Base-by-base conservation (phyloP, 1,284 basidiomycete species). In the Sporisorium graminicola region DNA sequence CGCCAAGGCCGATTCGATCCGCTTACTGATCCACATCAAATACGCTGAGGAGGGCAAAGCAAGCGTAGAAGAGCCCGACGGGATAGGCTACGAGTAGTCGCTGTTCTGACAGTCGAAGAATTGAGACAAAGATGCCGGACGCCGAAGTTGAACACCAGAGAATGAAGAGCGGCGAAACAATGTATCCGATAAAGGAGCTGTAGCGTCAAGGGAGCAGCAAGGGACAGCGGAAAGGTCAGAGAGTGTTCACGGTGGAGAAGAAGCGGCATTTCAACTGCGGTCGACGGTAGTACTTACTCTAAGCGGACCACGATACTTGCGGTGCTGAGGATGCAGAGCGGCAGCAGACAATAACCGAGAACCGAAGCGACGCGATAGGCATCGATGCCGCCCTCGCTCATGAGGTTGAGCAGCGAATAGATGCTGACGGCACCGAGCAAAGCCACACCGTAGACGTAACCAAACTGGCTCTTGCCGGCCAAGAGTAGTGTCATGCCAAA, bases 391-490 rank as follows among this genome's bases (percentile, higher is more conserved):
- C 91, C 91, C 86, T 95, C 93, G 35, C 94, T 94, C 97, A 99
- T 99, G 77, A 98, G 90, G 86, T 99, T 99, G 80, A 99, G 90
- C 61, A 99, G 91, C 50, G 91, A 90, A 88, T 99, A 99, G 84
- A 99, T 92, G 40, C 94, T 94, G n/a, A 91, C 89, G 4, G 93
- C 94, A 58, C 97, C 97, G 78, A 99, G 90, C 14, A 98, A 90
- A 53, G 93, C 96, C 71, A 99, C 94, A 55, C 97, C 97, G 86
- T 99, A 99, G 77, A 99, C 98, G 87, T 98, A 98, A 31, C 94
- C 95, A 87, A 99, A 99, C 86, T 98, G 97, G 9, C 94, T 94
- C 88, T 98, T 98, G 72, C 97, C 97, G 16, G 94, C 95, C 95
- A 98, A 85, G 14, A 85, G 66, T 3, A 85, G 71, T 22, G 84